Base-by-base conservation (phyloP, 768 basidiomycete genomes). In the Amanita subjunquillea region DNA sequence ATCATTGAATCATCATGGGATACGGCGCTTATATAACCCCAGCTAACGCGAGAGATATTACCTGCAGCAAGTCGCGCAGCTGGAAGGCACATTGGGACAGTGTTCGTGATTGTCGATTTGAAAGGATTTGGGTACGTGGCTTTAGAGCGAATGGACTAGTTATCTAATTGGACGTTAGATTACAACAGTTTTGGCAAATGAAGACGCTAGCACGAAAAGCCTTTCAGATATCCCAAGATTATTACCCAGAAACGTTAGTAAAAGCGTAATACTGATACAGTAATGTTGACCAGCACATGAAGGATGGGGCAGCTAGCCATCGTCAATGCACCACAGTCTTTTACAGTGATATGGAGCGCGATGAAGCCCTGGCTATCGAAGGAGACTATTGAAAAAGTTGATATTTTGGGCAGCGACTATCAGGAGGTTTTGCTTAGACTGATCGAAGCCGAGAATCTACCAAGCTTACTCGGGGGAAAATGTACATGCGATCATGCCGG, bases 181-280 rank as follows among this genome's bases (percentile, higher is more conserved):
- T 87, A 43, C 65, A 71, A 37, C 79, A 85, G 57, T 89, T 87
- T 59, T 89, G 86, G 86, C 79, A 86, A 59, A 80, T 86, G 70
- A 85, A 82, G 62, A 67, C 73, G 41, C 69, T 87, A n/a, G 75
- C 74, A 22, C 72, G 78, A 46, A 68, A 64, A 47, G 78, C 81
- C 6, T 85, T 88, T 63, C 84, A 87, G 57, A 71, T 88, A 51
- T 87, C 85, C 2, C 86, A 88, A 64, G 83, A 86, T 58, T 88
- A 85, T 65, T 88, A 75, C 56, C 86, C 86, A 1, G 86, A 89
- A 62, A 82, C 82, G 85, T 87, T 61, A 50, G 77, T 61, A 23
- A n/a, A 40, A 20, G 23, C 15, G 29, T 5, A 10, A 20, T 37
- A 7, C 5, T 48, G 34, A 4, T 25, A 42, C 9, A 27, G 17